Base-by-base conservation (phyloP, 2,329 filamentous ascomycete species). In the Neonectria punicea region DNA sequence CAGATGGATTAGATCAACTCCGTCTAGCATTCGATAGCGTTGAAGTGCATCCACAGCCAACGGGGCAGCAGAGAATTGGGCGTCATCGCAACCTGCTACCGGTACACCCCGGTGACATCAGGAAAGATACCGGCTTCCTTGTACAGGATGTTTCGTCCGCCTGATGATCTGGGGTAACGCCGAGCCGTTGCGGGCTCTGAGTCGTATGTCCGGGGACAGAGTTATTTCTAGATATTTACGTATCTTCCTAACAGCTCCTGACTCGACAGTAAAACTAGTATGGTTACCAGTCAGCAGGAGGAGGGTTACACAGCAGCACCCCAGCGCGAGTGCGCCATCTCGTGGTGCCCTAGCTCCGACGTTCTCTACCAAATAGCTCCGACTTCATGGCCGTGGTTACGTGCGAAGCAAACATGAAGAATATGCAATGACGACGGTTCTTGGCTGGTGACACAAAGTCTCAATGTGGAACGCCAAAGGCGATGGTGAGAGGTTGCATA, bases 371-470 rank as follows among this genome's bases (percentile, higher is more conserved):
- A 39, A n/a, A 16, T n/a, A 53, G 28, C 41, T 54, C 30, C 43
- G 49, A 30, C 44, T 20, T 54, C 30, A 30, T 43, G 4, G 18
- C 39, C 28, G n/a, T 39, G 34, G 13, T 18, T 25, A 25, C 13
- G n/a, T 30, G 16, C 22, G 22, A 46, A 50, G 16, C 53, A 49
- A 51, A 30, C 46, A 36, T 18, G n/a, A 53, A 20, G 53, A 34
- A 57, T 44, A 36, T 46, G 36, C 59, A 56, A 16, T 30, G 30
- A 53, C 39, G 55, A 41, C n/a, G 39, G 41, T 25, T 39, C 18
- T 49, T 46, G 14, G 54, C 46, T 14, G 49, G 55, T 63, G 41
- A 57, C 60, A 63, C 54, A 63, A 58, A n/a, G 55, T 43, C 54
- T 53, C 44, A 53, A 55, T 28, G 25, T 41, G 18, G 32, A 34